Conservation (phyloP, 2,329 filamentous ascomycete species). For the Huntiella bhutanensis region DNA sequence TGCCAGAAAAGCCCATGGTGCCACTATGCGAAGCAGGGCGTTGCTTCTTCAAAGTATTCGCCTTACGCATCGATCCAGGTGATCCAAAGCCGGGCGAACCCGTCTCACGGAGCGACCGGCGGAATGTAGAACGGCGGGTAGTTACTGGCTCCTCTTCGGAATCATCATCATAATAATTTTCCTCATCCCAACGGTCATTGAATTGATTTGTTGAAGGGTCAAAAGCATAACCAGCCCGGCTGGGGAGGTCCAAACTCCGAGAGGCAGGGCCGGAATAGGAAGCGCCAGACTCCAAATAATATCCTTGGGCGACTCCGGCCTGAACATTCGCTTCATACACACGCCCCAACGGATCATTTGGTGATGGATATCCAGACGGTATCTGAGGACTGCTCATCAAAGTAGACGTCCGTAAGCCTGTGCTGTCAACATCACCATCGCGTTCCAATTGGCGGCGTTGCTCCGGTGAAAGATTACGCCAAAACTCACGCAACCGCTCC, state of each 20-base stretch:
- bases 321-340: slow-evolving; percentile 7
- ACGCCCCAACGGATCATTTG: slow-evolving; percentile 7
- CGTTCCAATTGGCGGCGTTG: slow-evolving; percentile 42
- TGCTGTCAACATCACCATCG: slow-evolving; percentile 23
- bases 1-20: background rate
- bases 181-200: too few relatives aligned
- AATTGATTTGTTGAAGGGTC: too few relatives aligned
- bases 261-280: too few relatives aligned
- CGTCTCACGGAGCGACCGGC: too few relatives aligned
- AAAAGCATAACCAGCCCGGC: too few relatives aligned
- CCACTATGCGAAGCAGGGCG: slow-evolving; percentile 1
- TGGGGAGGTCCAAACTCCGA: too few relatives aligned
- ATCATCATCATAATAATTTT: too few relatives aligned
- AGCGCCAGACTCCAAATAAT: background rate
- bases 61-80: too few relatives aligned
- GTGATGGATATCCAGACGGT: slow-evolving; percentile 1
- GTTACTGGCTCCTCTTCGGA: too few relatives aligned
- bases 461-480: slow-evolving; percentile 44
- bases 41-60: background rate
- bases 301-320: slow-evolving; percentile 4
- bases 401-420: background rate
- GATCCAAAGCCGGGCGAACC: too few relatives aligned
- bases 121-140: too few relatives aligned
- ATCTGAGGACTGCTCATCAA: slow-evolving; percentile 3
- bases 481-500: slow-evolving; percentile 50